Evolutionary conservation across 768 basidiomycete genomes (phyloP).

Genomic region (Podaxis carcinomalis): DNA sequence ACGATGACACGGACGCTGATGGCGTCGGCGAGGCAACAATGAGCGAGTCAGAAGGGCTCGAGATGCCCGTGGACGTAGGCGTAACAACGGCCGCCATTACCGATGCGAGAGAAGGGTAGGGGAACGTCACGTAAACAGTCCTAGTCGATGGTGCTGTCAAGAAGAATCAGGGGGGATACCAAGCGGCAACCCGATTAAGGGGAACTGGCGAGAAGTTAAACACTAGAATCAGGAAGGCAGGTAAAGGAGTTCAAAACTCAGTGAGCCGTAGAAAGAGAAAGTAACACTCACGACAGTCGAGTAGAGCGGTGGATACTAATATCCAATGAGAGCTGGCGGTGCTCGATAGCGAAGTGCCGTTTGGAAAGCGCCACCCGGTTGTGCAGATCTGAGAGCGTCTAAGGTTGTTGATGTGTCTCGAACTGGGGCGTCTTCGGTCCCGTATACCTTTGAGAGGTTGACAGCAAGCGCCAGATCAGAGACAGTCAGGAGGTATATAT

Average conservation of each 20-base stretch:
- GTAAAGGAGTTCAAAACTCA: not conserved
- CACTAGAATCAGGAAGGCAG: not conserved
- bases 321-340: not conserved
- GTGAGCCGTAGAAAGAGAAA: not conserved
- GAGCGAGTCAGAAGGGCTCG: slow-evolving; percentile 12
- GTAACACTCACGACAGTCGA: not conserved
- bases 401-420: not conserved
- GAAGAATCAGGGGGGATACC: not conserved
- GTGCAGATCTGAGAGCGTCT: not conserved
- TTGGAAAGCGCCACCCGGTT: not conserved
- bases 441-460: too few relatives aligned
- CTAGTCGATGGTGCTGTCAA: not conserved
- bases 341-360: not conserved
- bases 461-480: not conserved
- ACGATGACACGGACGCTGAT: slow-evolving; percentile 24
- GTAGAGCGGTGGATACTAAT: not conserved
- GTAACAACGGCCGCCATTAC: slow-evolving; percentile 9
- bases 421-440: not conserved
- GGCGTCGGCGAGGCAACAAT: slow-evolving; percentile 17
- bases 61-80: not conserved
- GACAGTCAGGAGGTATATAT: not conserved
- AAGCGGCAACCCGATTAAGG: too few relatives aligned
- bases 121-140: not conserved
- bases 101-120: slow-evolving; percentile 5
- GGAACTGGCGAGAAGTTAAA: not conserved